Base-by-base conservation (phyloP, 2,329 filamentous ascomycete genomes). In the Sclerotinia minor region DNA sequence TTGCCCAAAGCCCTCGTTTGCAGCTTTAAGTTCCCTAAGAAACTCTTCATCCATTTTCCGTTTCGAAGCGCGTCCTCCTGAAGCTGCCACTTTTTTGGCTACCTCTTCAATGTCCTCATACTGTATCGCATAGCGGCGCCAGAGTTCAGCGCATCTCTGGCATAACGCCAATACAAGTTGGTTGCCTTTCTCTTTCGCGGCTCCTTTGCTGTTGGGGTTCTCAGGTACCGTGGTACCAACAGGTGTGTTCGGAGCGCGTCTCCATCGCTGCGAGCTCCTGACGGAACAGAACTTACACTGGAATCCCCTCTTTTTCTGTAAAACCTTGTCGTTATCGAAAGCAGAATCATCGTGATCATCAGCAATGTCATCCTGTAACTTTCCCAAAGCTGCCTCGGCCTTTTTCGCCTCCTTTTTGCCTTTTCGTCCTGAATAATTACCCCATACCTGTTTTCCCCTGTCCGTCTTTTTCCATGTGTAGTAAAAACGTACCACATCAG, bases 401-500 rank as follows among this genome's bases (percentile, higher is more conserved):
- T 88, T 90, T 76, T 89, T 91, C 53, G 88, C 88, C 76, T 96
- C 92, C 79, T 95, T 97, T 78, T 94, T 96, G 67, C 92, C 92
- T 77, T 96, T 96, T 57, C 94, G 87, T 15, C 92, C 92, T 63
- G 92, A 88, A 74, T 91, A 97, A 72, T 89, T 92, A 69, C 92
- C 92, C 94, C 95, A 97, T 29, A 99, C 88, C 73, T 95, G 88
- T 76, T 87, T 89, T 52, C 95, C 95, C 68, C 89, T 88, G 2
- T 90, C 85, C 0, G 92, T 92, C 79, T 98, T 98, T 81, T 99
- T 99, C 95, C 95, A 99, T 72, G 92, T 92, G 78, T 99, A 99
- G 79, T 98, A 99, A 77, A 91, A 96, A 4, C 95, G 91, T 35
- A 96, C 92, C 70, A 97, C 90, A 68, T 92, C 87, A 63, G 89